These are phyloP conservation scores for Coemansia sp. DNA, from an alignment of 192 early-diverging fungal genomes.

Conservation along the genomic window DNA sequence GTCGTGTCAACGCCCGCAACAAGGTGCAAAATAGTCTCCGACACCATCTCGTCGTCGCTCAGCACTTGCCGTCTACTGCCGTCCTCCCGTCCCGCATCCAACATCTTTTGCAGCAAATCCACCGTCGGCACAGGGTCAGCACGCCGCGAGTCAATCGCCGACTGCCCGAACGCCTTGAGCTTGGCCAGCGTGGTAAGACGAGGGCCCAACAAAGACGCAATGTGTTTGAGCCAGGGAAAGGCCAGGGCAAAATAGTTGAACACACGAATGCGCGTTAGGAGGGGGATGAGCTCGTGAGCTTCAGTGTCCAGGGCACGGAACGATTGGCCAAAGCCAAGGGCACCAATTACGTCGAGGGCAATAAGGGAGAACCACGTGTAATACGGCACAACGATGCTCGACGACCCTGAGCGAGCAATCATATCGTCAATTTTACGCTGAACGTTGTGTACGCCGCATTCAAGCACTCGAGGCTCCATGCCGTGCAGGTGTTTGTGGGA, in stretches of 20 bases:
- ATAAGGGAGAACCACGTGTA: slow-evolving; percentile 33
- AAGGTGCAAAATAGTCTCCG: slow-evolving; percentile 46
- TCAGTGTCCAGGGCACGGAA: slow-evolving; percentile 25
- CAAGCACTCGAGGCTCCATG: slow-evolving; percentile 29
- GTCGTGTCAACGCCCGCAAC: slow-evolving; percentile 55
- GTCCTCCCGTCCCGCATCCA: slow-evolving; percentile 16
- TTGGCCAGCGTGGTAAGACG: slow-evolving; percentile 10
- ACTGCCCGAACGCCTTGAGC: slow-evolving; percentile 18
- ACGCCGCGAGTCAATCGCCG: slow-evolving; percentile 25
- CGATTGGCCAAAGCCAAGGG: slow-evolving; percentile 32
- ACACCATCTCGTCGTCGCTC: slow-evolving; percentile 38
- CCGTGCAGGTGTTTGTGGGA: slow-evolving; percentile 27
- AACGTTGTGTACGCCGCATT: slow-evolving; percentile 19
- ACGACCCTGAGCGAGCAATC: not conserved
- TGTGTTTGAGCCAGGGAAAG: slow-evolving; percentile 37
- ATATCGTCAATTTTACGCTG: slow-evolving; percentile 12
- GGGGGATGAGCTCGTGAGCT: slow-evolving; percentile 26
- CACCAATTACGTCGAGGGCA: slow-evolving; percentile 40
- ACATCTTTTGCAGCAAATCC: slow-evolving; percentile 43
- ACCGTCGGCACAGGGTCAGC: not conserved
- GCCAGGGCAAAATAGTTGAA: slow-evolving; percentile 43
- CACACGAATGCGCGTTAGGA: slow-evolving; percentile 16
- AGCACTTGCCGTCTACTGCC: slow-evolving; percentile 9
- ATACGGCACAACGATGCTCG: slow-evolving; percentile 19
- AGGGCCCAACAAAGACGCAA: slow-evolving; percentile 15